A percentile compares a stretch with the other conserved stretches of the same genome.
phyloP scores from a whole-genome alignment of 352 stramenopile species.

The Globisporangium irregulare region DNA sequence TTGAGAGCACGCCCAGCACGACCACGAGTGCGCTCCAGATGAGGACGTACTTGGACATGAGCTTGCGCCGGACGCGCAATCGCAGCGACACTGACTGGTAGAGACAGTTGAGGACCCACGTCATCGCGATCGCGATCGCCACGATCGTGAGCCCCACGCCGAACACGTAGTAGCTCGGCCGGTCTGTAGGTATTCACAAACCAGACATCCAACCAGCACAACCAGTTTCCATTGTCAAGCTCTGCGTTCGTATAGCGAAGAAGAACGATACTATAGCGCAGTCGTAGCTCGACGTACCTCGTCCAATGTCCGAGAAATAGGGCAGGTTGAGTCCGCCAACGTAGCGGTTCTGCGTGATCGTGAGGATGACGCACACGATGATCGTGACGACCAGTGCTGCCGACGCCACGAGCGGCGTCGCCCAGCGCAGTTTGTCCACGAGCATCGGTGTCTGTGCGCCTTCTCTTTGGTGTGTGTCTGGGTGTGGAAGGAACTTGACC shows the following conservation, averaged over 20 bases:
- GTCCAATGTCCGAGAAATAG: slow-evolving; percentile 62
- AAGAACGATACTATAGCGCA: too few relatives aligned
- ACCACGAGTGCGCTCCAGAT: slow-evolving; percentile 19
- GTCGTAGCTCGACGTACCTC: slow-evolving; percentile 20
- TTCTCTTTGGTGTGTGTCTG: not conserved
- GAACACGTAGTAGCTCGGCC: slow-evolving; percentile 42
- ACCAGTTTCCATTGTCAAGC: not conserved
- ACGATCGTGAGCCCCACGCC: slow-evolving; percentile 34
- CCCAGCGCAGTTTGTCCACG: not conserved
- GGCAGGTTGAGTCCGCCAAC: slow-evolving; percentile 44
- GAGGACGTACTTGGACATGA: slow-evolving; percentile 17
- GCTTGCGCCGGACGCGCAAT: slow-evolving; percentile 24
- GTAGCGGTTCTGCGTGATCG: slow-evolving; percentile 36
- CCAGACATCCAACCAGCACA: not conserved
- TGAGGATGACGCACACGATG: slow-evolving; percentile 37
- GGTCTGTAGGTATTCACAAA: slow-evolving; percentile 19
- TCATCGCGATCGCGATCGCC: slow-evolving; percentile 35
- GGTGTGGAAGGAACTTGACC: not conserved
- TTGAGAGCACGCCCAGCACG: slow-evolving; percentile 34
- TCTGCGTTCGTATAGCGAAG: not conserved
- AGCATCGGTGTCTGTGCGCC: not conserved
- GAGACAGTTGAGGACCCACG: slow-evolving; percentile 44
- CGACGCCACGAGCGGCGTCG: slow-evolving; percentile 37
- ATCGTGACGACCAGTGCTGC: slow-evolving; percentile 38
- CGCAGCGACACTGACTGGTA: slow-evolving; percentile 32